These are phyloP conservation scores for Citrus mangshanensis DNA, from an alignment of 345 rosid genomes.

Conservation along the genomic window DNA sequence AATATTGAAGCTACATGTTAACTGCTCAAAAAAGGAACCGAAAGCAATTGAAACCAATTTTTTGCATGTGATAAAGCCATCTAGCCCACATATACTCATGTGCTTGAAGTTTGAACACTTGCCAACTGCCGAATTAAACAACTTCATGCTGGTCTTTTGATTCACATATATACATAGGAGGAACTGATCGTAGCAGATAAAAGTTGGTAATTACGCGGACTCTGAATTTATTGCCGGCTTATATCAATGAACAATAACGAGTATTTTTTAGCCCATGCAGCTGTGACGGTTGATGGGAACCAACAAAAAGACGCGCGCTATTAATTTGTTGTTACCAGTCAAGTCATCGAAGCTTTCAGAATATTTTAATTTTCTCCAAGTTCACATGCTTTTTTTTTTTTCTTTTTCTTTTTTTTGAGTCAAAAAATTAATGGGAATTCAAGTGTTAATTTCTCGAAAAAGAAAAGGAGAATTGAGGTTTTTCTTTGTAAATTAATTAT, in stretches of 20 bases:
- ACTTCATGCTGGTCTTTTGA: background rate
- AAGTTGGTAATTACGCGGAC: background rate
- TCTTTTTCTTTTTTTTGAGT: background rate
- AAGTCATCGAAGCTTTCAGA: too few relatives aligned
- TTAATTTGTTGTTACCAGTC: background rate
- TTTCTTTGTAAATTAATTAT: background rate
- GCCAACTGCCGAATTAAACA: background rate
- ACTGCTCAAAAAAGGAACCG: background rate
- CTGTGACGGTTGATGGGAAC: background rate
- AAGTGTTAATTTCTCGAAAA: background rate
- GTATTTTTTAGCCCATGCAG: background rate
- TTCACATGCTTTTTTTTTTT: background rate
- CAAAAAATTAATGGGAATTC: background rate
- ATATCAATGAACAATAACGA: background rate
- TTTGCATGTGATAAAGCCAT: conserved; percentile 4
- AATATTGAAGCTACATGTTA: too few relatives aligned
- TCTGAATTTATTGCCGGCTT: background rate
- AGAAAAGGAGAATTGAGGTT: background rate
- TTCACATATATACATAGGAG: background rate
- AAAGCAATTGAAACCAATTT: conserved; percentile 4
- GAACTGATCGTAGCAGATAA: background rate
- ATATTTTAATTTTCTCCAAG: too few relatives aligned
- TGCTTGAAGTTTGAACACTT: background rate
- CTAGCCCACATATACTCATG: background rate
- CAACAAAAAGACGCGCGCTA: background rate